Conservation (phyloP, 768 basidiomycete species). For the Heimioporus sp. region DNA sequence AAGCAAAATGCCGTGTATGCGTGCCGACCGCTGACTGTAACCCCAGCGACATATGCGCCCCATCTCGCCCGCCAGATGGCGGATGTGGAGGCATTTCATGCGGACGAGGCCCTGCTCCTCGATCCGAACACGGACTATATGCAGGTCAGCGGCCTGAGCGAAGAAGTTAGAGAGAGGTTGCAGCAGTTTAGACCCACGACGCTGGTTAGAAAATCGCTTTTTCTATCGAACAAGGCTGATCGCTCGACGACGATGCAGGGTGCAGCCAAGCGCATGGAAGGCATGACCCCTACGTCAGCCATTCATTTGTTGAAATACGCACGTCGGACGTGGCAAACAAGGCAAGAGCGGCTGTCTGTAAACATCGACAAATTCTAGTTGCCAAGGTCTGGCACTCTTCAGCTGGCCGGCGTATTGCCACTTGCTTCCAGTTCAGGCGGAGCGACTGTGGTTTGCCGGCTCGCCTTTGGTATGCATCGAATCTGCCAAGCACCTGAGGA, state of each 20-base stretch:
- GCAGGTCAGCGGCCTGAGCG: constrained; percentile 63
- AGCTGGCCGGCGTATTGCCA: too few species aligned
- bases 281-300: constrained; percentile 83
- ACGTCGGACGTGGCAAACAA: constrained; percentile 31
- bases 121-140: constrained; percentile 72
- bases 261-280: constrained; percentile 91
- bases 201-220: constrained; percentile 44
- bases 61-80: constrained; percentile 72
- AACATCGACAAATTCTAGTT: background rate
- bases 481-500: too few species aligned
- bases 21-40: background rate
- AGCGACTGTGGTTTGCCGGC: too few species aligned
- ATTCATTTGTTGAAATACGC: constrained; percentile 68
- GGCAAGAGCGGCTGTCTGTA: background rate
- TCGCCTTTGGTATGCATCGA: too few species aligned
- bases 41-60: constrained; percentile 57
- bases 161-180: constrained; percentile 71
- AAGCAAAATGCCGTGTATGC: constrained; percentile 9
- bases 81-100: constrained; percentile 69
- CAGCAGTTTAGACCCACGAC: constrained; percentile 60
- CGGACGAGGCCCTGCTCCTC: constrained; percentile 71
- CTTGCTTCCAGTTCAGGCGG: too few species aligned
- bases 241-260: constrained; percentile 47
- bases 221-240: background rate
- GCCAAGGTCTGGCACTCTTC: background rate